Conservation (phyloP, 495 filamentous ascomycete species). For the Aspergillus homomorphus region DNA sequence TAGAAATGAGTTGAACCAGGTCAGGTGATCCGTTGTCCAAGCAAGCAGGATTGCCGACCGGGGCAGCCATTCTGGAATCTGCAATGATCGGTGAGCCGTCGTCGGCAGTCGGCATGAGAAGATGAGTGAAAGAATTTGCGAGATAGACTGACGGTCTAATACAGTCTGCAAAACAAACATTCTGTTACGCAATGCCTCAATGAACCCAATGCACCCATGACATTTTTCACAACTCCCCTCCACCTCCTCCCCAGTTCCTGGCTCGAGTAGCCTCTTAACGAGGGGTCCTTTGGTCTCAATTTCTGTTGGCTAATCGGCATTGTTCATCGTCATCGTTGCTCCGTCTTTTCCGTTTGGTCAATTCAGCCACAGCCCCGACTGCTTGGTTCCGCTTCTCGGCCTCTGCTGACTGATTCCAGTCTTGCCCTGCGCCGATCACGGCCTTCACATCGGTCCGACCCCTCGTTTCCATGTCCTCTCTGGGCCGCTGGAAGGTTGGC, state of each 20-base stretch:
- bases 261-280: neutral
- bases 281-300: no score
- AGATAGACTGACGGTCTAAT: no score
- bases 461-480: neutral
- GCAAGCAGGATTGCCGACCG: no score
- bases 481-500: neutral
- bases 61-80: no score
- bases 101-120: no score
- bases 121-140: no score
- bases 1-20: no score
- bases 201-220: neutral
- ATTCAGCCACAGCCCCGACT: no score
- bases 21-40: no score
- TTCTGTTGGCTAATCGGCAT: neutral
- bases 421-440: neutral
- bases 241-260: neutral
- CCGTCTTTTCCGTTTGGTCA: neutral
- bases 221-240: neutral
- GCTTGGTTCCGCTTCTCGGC: no score
- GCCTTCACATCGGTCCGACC: neutral
- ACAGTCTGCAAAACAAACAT: neutral
- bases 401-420: neutral
- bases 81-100: no score
- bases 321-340: neutral
- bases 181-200: neutral